These are phyloP conservation scores for Alternaria viburni DNA, from an alignment of 2,329 filamentous ascomycete genomes.

Conservation along the genomic window DNA sequence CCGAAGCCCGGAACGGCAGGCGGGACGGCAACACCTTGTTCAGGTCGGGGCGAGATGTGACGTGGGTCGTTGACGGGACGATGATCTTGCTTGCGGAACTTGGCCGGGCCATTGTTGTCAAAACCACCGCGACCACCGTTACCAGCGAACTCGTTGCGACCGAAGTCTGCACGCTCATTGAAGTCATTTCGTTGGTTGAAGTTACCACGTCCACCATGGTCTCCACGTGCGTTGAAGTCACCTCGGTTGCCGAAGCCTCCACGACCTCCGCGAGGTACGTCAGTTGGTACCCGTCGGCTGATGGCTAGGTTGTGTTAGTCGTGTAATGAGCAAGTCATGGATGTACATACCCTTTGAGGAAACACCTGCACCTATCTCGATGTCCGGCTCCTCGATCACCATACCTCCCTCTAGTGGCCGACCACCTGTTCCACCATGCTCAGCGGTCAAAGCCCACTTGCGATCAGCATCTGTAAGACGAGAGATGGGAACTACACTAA, in stretches of 20 bases:
- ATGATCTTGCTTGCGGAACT: conserved; percentile 40
- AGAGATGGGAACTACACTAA: conserved; percentile 91
- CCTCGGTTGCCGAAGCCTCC: conserved; percentile 9
- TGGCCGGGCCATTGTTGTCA: conserved; percentile 19
- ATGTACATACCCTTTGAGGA: conserved; percentile 76
- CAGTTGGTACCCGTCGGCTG: conserved; percentile 44
- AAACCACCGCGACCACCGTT: conserved; percentile 17
- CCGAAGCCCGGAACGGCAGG: conserved; percentile 63
- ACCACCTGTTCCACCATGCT: conserved; percentile 91
- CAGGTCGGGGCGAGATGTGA: conserved; percentile 42
- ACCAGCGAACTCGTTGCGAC: conserved; percentile 11
- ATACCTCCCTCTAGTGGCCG: conserved; percentile 79
- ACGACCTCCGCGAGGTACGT: conserved; percentile 34
- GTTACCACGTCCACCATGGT: conserved; percentile 23
- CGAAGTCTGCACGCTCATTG: conserved; percentile 6
- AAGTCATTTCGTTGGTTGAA: conserved; percentile 17
- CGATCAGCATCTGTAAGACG: conserved; percentile 94
- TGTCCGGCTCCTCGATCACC: conserved; percentile 95
- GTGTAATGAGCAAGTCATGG: neutral
- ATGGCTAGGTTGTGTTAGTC: conserved; percentile 38
- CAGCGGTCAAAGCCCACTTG: conserved; percentile 95
- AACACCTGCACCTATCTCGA: conserved; percentile 96
- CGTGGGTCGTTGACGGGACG: conserved; percentile 36
- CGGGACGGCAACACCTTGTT: conserved; percentile 57
- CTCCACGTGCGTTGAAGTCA: conserved; percentile 9